Conservation (phyloP, 2,329 filamentous ascomycete genomes). For the Ophiocordyceps australis region DNA sequence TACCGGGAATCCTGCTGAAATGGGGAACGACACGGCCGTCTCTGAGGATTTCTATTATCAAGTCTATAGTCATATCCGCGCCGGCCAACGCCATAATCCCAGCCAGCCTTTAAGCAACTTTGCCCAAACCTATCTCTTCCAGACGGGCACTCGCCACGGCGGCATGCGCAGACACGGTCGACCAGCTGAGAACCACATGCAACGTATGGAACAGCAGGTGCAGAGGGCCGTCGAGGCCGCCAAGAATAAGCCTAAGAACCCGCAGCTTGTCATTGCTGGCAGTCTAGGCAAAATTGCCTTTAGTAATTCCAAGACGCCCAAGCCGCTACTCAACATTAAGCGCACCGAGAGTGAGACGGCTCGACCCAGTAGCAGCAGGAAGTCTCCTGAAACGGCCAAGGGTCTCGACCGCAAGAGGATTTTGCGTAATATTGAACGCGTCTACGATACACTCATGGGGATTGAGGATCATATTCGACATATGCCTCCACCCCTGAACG, state of each 20-base stretch:
- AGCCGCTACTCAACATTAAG: slow-evolving; percentile 90
- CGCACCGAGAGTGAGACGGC: slow-evolving; percentile 51
- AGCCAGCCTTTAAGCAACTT: slow-evolving; percentile 91
- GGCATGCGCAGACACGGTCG: slow-evolving; percentile 57
- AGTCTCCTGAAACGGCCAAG: slow-evolving; percentile 12
- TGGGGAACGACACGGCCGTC: slow-evolving; percentile 61
- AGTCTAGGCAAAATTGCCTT: slow-evolving; percentile 97
- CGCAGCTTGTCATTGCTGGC: slow-evolving; percentile 88
- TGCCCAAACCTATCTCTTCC: slow-evolving; percentile 92
- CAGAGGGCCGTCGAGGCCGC: slow-evolving; percentile 93
- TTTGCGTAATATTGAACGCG: slow-evolving; percentile 69
- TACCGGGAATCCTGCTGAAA: slow-evolving; percentile 70
- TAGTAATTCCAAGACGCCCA: slow-evolving; percentile 95
- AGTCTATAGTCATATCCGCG: slow-evolving; percentile 86
- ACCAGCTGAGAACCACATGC: slow-evolving; percentile 89
- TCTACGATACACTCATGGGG: slow-evolving; percentile 78
- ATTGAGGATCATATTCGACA: slow-evolving; percentile 84
- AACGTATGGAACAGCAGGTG: slow-evolving; percentile 98
- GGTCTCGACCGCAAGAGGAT: slow-evolving; percentile 67
- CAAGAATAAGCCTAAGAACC: slow-evolving; percentile 95
- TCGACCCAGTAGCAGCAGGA: slow-evolving; percentile 30
- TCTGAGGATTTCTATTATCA: slow-evolving; percentile 98
- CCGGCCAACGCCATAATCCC: slow-evolving; percentile 75
- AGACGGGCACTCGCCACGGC: slow-evolving; percentile 73
- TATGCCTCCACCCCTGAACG: slow-evolving; percentile 45